Base-by-base conservation (phyloP, 805 yeast species). In the Starmerella asiatica region DNA sequence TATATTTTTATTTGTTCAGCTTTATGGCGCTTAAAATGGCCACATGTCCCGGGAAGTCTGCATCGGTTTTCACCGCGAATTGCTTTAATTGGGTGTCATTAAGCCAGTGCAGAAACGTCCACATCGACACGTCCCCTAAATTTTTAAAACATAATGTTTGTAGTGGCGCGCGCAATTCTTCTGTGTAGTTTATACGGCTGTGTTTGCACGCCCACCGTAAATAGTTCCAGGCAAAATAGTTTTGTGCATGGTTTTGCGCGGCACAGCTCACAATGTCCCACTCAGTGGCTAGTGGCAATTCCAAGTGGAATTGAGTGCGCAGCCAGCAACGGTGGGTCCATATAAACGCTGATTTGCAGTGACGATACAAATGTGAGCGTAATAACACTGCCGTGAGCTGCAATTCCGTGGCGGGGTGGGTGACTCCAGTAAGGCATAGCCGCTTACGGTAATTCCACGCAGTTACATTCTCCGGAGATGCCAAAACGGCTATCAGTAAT, bases 181-280 rank as follows among this genome's bases (percentile, higher is more conserved):
- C 15, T 37, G 11, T 30, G n/a, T 30, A 30, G 33, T 14, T 30
- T 14, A 12, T 30, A 14, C 9, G 21, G 34, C 6, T 7, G 18
- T 6, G 15, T 26, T 15, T 32, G 5, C 6, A 6, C 26, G 28
- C 9, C 37, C 40, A 38, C 12, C 51, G 37, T 17, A 48, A 32
- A 42, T 61, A 57, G n/a, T 56, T 50, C 63, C 69, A 62, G 0
- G 74, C 71, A 39, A 70, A 70, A 48, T 71, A 71, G 49, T 69
- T 71, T 32, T 61, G 49, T 8, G 65, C 65, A 47, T 71, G 76
- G 11, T 52, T 43, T 19, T 43, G 50, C 0, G 62, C 61, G 0
- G 75, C 66, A 7, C 35, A 36, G 2, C 56, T 39, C 1, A 69
- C 57, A 1, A 54, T 39, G 14, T 38, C 40, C 24, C 55, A 37